Evolutionary conservation across 441 rosid species (phyloP), one percentile per base, ranked within the genome.

Genomic region (Jatropha podagrica): DNA sequence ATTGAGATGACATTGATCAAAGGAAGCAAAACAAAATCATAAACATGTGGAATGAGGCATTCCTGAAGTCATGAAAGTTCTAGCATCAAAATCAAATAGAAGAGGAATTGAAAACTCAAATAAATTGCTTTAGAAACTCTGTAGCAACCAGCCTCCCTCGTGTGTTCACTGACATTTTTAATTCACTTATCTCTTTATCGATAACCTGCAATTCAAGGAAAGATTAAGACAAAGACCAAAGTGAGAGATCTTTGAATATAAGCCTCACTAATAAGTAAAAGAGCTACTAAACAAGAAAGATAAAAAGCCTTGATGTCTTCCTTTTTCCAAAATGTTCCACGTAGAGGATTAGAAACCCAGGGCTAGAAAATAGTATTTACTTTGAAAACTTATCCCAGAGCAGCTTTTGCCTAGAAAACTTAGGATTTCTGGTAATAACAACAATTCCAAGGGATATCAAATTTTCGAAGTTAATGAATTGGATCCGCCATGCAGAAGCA

Each of bases 81-180:
- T 17, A 49, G 18, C 27, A 51, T 23, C 38, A 41, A 49, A 49
- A 18, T 5, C 3, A 48, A 32, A 23, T 46, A 18, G 3, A 7
- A 58, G n/a, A 37, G 6, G 7, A 17, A 55, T 32, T 11, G 11
- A 46, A 42, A 61, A 12, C 61, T 78, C 72, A 81, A 14, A 86
- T 79, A 74, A 96, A 92, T 79, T 92, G 97, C 89, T 96, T 94
- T 76, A 96, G 83, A 78, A 92, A 92, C 85, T 96, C 99, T 0
- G 95, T 86, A 18, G 99, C 98, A 38, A 94, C 99, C 74, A 94
- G 86, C 82, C 91, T 91, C 75, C 98, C 99, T 76, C 97, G 81
- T 0, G 97, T 94, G 85, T 94, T 96, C 79, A 96, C 91, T 0
- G 96, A 94, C 85, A 88, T 82, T 87, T 92, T 96, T 81, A 96